Base-by-base conservation (phyloP, 805 yeast species). In the Isabelozyma pseudorhagii region DNA sequence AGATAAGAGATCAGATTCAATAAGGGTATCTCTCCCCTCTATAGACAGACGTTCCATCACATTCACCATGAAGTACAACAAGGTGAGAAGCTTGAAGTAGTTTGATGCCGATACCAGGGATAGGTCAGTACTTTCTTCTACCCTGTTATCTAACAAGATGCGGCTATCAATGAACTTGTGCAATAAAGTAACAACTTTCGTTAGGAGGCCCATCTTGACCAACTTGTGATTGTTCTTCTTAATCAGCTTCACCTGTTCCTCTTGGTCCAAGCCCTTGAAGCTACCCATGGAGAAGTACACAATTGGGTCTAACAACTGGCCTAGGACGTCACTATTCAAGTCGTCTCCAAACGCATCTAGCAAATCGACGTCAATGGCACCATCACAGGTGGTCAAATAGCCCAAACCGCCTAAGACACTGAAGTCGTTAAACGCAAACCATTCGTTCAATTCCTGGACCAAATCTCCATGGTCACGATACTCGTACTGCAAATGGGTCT, bases 1-100 rank as follows among this genome's bases (percentile, higher is more conserved):
- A 1, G 71, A 51, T 38, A 88, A 53, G 1, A 88, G 14, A 28
- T 78, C 71, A 0, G 65, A 46, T 2, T 71, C 57, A 3, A 53
- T 55, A 6, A 78, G 55, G n/a, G 45, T 48, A 0, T 47, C 48
- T 17, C 54, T 48, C 31, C 71, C 57, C 10, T 31, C n/a, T 4
- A 4, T 4, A 31, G 36, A 31, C 10, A 13, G 36, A 28, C 47
- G 46, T 7, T 50, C 42, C 5, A 31, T 31, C 14, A 51, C 58
- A 44, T 60, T 64, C 25, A 74, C 53, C 49, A 65, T 43, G 44
- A 72, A 63, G 58, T 74, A 74, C 4, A 69, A 46, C n/a, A 71
- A 48, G 1, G 78, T 70, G 44, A 73, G 55, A 3, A 60, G 52
- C 49, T 60, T 60, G 49, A 71, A 67, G 50, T 59, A 68, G 40